Base-by-base conservation (phyloP, 352 stramenopile genomes). In the Phytopythium helicoides region DNA sequence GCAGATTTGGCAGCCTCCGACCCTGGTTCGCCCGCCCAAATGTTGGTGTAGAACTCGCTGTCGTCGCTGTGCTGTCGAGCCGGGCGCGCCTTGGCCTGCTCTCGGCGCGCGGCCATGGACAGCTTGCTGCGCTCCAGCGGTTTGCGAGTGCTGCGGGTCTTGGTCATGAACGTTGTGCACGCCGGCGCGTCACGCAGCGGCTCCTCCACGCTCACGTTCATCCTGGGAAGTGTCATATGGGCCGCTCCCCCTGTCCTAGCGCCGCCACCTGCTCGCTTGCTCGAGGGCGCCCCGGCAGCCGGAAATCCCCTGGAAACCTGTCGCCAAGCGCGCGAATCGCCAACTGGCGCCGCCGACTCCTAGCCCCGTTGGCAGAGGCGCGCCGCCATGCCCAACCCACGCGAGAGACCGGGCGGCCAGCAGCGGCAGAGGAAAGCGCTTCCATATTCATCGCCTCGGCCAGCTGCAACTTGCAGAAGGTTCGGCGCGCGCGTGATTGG, bases 41-140 rank as follows among this genome's bases (percentile, higher is more conserved):
- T 92, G 73, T 92, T 92, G 35, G 68, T 68, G 66, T 92, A 92
- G 64, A 92, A 92, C 40, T 86, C 81, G 42, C 60, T 83, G 61
- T 89, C 76, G 48, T 92, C 81, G 22, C 46, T 33, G 0, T 66
- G 61, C 8, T 76, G 66, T 12, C 64, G 70, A 34, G 60, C 41
- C 12, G 51, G 48, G 18, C 53, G 75, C 46, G 60, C 34, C 44
- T 62, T 59, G 50, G 76, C 54, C 40, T 39, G 70, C 50, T 67
- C 75, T 33, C 28, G 28, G 28, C 28, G 28, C 54, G 53, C 52
- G 21, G 63, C 60, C 56, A 73, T 74, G 15, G 68, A 61, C 23
- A 81, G 48, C 60, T 65, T 70, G 54, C 71, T 84, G 56, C 76
- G 76, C 64, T 80, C 68, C 39, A 87, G 75, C 34, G 73, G 73